Percentiles rank a stretch among this genome's conserved stretches.
These are phyloP conservation scores for Penicillium brevicompactum DNA, from an alignment of 2,329 filamentous ascomycete genomes.

Conservation along the genomic window DNA sequence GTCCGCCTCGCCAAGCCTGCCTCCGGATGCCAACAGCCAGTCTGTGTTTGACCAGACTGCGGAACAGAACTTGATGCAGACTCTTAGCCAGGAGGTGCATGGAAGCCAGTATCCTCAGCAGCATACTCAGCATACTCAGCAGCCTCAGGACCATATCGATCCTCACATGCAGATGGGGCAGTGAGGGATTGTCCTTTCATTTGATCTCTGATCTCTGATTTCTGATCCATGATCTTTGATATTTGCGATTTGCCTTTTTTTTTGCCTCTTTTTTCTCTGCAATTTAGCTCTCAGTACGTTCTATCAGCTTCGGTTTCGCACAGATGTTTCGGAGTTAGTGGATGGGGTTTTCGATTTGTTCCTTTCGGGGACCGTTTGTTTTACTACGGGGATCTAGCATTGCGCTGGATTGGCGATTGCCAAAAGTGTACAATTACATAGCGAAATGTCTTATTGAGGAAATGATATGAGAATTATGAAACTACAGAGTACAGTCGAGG, in stretches of 20 bases:
- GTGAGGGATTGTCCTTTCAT: slow-evolving; percentile 13
- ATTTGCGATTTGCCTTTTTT: background rate
- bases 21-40: slow-evolving; percentile 35
- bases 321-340: slow-evolving; percentile 11
- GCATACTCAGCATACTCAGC: slow-evolving; percentile 31
- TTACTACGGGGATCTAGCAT: slow-evolving; percentile 8
- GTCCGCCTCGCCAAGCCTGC: slow-evolving; percentile 41
- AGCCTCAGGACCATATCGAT: slow-evolving; percentile 33
- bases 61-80: slow-evolving; percentile 48
- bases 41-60: slow-evolving; percentile 42
- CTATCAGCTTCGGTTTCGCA: background rate
- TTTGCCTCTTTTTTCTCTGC: slow-evolving; percentile 4
- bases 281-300: background rate
- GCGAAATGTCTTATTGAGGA: background rate
- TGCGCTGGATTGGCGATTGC: slow-evolving; percentile 6
- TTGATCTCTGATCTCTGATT: no score
- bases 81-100: slow-evolving; percentile 45
- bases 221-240: background rate
- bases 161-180: slow-evolving; percentile 39
- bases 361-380: slow-evolving; percentile 10
- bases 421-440: slow-evolving; percentile 17
- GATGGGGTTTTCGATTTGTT: slow-evolving; percentile 12
- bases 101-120: slow-evolving; percentile 39
- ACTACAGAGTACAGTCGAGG: background rate
- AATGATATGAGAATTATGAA: slow-evolving; percentile 1